Evolutionary conservation across 495 filamentous ascomycete genomes (phyloP).

Genomic region (Elaphomyces granulatus): DNA sequence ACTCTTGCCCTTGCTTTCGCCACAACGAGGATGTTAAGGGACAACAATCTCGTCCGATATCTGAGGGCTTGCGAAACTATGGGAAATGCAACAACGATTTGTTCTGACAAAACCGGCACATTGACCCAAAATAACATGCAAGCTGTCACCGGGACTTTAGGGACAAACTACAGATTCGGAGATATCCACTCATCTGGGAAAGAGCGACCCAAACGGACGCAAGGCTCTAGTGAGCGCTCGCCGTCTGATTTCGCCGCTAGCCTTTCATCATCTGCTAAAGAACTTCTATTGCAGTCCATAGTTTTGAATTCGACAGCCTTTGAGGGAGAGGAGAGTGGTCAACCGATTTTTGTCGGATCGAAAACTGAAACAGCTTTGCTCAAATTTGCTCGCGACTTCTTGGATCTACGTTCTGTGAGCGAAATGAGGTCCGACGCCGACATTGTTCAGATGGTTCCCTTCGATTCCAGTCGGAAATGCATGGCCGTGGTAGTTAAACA

Average conservation of each 20-base stretch:
- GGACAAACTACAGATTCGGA: conserved; percentile 47
- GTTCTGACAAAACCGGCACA: conserved; percentile 94
- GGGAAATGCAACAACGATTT: conserved; percentile 93
- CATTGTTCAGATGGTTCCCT: conserved; percentile 62
- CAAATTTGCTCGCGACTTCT: conserved; percentile 54
- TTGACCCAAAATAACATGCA: conserved; percentile 91
- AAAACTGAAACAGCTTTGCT: conserved; percentile 84
- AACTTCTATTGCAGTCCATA: conserved; percentile 58
- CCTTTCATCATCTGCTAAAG: conserved; percentile 43
- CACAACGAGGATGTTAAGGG: conserved; percentile 86
- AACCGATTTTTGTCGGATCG: conserved; percentile 62
- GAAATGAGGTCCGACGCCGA: conserved; percentile 57
- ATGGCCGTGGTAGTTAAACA: conserved; percentile 70
- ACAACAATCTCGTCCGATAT: conserved; percentile 85
- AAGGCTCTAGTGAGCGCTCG: conserved; percentile 20
- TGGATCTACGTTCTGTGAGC: conserved; percentile 58
- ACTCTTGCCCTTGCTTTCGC: conserved; percentile 90
- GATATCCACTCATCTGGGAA: neutral
- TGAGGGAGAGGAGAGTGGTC: conserved; percentile 58
- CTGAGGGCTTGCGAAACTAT: conserved; percentile 95
- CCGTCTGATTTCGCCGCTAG: conserved; percentile 44
- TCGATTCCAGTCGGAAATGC: conserved; percentile 77
- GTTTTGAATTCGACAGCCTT: conserved; percentile 81
- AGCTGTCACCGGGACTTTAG: conserved; percentile 65
- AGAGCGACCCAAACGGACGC: conserved; percentile 28